Base-by-base conservation (phyloP, 192 early-diverging fungal genomes). In the Coemansia biformis region DNA sequence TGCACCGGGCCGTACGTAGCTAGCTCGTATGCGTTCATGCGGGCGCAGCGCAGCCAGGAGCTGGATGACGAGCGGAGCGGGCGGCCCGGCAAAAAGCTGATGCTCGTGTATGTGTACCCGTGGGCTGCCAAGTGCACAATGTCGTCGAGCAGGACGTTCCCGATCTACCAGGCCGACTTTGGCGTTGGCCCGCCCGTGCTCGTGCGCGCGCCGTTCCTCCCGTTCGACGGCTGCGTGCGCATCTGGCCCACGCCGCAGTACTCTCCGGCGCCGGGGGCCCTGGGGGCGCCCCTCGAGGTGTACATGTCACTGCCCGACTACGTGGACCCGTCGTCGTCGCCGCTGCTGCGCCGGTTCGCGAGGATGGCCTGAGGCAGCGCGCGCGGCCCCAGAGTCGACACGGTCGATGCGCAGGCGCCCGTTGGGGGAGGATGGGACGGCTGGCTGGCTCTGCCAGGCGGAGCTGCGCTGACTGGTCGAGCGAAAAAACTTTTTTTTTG, bases 221-320 rank as follows among this genome's bases (percentile, higher is more conserved):
- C 70, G 0, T 74, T 54, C 13, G 70, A 74, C 22, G 70, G 70
- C 3, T 74, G 70, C 36, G n/a, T 65, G 63, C 63, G 70, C 23
- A 47, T 74, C 30, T 74, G 70, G 70, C 70, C 70, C 0, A 64
- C 63, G 0, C 70, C 70, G 8, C 31, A 41, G 31, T 43, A 38
- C 22, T 30, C 57, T 2, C 19, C 37, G 5, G 32, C 37, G 3
- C 2, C 9, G 4, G 52, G 51, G 10, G 18, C 38, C 0, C 38
- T 12, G 4, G 53, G 46, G 2, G 63, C 63, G 10, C 39, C 54
- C 7, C 43, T 74, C 7, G 63, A 74, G 26, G 43, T 74, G 4
- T 74, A 74, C 19, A 7, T 66, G 6, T 62, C 70, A 15, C 63
- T 51, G 36, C 70, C 70, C 10, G 63, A 62, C 8, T 50, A 62